Base-by-base conservation (phyloP, 2,329 filamentous ascomycete species). In the Aspergillus tanneri region DNA sequence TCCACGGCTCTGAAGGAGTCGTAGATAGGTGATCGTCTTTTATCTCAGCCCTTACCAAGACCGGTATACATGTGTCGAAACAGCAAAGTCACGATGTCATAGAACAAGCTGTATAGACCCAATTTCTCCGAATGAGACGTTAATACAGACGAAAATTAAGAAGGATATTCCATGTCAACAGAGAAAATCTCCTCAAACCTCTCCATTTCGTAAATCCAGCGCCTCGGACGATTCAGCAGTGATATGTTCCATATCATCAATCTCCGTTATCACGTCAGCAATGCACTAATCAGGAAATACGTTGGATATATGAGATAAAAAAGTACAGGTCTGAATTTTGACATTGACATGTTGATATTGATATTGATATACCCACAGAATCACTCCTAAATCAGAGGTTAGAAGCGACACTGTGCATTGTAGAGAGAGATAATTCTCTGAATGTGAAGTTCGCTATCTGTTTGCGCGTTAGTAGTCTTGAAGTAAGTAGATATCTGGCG, bases 251-350 rank as follows among this genome's bases (percentile, higher is more conserved):
- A n/a, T n/a, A n/a, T n/a, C n/a, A n/a, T n/a, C n/a, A n/a, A n/a
- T n/a, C n/a, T n/a, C n/a, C n/a, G n/a, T n/a, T n/a, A n/a, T n/a
- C n/a, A n/a, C n/a, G 57, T 85, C 53, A 55, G 83, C 81, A 52
- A 84, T 72, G 1, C 42, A 58, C 65, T 72, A 82, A 2, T 47
- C 54, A 0, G 80, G 79, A 56, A 78, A 82, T 11, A 69, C 59
- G 1, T 58, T 23, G 62, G 53, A 85, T 82, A 40, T 71, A 73
- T 0, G 70, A 66, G 42, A 68, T 72, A 49, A 61, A 72, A 47
- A 71, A 76, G 14, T 81, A 73, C 16, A 77, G 73, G 60, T 84
- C 80, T 54, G 82, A 84, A 0, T 81, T 84, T 62, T 84, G 81
- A n/a, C n/a, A n/a, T n/a, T n/a, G n/a, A n/a, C n/a, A n/a, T n/a